Evolutionary conservation across 768 basidiomycete species (phyloP).

Genomic region (Amanita inopinata): DNA sequence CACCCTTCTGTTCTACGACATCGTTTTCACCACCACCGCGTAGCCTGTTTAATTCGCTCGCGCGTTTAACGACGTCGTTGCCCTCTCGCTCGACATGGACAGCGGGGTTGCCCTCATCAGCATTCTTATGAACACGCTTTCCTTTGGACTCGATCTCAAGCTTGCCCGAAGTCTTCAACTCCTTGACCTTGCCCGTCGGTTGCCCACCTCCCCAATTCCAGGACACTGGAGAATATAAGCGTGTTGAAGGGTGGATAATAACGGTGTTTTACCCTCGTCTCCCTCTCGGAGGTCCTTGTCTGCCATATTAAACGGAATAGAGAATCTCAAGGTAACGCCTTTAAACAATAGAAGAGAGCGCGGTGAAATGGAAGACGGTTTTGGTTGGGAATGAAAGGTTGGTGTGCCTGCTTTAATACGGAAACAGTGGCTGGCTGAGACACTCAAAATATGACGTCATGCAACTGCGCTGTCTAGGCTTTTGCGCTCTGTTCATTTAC

Average conservation of each 20-base stretch:
- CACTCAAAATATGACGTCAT: neutral
- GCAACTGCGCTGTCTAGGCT: too few species aligned
- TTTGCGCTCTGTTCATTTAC: too few species aligned
- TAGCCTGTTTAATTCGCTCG: constrained; percentile 19
- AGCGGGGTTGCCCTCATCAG: constrained; percentile 18
- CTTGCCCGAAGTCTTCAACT: constrained; percentile 16
- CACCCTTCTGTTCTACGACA: constrained; percentile 4
- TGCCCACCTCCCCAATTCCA: constrained; percentile 20
- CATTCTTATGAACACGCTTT: constrained; percentile 20
- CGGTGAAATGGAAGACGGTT: neutral
- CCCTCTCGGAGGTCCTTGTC: constrained; percentile 19
- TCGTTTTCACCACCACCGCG: constrained; percentile 1
- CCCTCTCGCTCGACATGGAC: constrained; percentile 18
- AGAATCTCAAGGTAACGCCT: too few species aligned
- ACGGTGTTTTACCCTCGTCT: constrained; percentile 16
- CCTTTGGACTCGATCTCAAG: constrained; percentile 21
- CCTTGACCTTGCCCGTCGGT: constrained; percentile 18
- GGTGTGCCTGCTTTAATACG: neutral
- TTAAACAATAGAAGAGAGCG: neutral
- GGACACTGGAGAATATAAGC: constrained; percentile 11
- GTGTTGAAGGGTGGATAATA: neutral
- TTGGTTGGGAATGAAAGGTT: neutral
- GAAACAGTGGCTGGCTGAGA: neutral
- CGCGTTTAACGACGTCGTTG: constrained; percentile 22
- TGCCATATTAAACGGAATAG: too few species aligned